Percentiles rank a stretch among this genome's conserved stretches.
These are phyloP conservation scores for Candida golubevii DNA, from an alignment of 805 yeast genomes.

Conservation along the genomic window DNA sequence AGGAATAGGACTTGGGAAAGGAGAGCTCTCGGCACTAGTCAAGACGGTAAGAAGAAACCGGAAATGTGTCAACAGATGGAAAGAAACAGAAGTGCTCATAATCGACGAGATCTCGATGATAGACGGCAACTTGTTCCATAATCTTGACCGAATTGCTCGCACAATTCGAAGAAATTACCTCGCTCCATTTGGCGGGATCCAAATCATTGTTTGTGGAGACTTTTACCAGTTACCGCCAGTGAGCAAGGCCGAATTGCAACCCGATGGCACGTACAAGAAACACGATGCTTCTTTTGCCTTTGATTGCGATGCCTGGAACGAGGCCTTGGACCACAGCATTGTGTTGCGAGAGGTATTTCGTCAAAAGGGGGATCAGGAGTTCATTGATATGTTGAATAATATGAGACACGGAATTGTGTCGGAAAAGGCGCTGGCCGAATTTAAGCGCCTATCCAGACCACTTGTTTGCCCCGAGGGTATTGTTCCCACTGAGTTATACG, in stretches of 20 bases:
- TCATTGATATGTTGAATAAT: conserved; percentile 75
- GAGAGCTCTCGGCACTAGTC: conserved; percentile 41
- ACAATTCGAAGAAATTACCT: conserved; percentile 42
- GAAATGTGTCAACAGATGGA: conserved; percentile 55
- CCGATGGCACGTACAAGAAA: conserved; percentile 19
- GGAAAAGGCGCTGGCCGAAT: conserved; percentile 42
- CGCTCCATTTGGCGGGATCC: conserved; percentile 91
- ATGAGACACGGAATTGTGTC: conserved; percentile 70
- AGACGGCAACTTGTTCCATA: conserved; percentile 72
- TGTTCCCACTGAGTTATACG: conserved; percentile 83
- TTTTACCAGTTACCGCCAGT: conserved; percentile 96
- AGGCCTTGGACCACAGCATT: conserved; percentile 59
- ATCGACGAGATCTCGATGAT: conserved; percentile 96
- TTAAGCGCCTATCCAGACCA: conserved; percentile 53
- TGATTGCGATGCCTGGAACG: conserved; percentile 67
- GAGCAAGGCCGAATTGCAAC: conserved; percentile 29
- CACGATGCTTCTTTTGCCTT: conserved; percentile 57
- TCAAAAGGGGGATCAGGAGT: conserved; percentile 73
- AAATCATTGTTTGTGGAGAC: conserved; percentile 87
- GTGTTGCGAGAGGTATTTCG: conserved; percentile 78
- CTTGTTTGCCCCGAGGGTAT: conserved; percentile 68
- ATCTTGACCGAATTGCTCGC: conserved; percentile 68
- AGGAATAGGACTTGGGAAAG: conserved; percentile 78
- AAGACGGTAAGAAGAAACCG: conserved; percentile 46
- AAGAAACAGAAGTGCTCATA: conserved; percentile 60